Evolutionary conservation across 108 stramenopile genomes (phyloP).

Genomic region (Cyclotella cryptica): DNA sequence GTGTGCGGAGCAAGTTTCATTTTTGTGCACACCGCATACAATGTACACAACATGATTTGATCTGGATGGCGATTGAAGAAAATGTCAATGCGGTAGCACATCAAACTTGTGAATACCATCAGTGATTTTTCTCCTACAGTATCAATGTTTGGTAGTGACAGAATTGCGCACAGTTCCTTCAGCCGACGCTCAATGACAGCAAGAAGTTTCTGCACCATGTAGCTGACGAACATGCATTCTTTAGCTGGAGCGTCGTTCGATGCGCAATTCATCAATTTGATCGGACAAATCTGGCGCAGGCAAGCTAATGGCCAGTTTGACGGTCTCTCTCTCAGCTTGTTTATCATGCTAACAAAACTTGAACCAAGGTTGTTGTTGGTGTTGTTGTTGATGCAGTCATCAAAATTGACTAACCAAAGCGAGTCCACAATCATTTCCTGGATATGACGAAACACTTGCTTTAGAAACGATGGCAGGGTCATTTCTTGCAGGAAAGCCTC

Average conservation of each 20-base stretch:
- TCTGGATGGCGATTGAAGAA: constrained; percentile 17
- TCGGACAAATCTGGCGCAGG: not conserved
- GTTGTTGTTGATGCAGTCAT: not conserved
- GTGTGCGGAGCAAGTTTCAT: not conserved
- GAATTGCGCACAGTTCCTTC: not conserved
- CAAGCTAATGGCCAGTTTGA: not conserved
- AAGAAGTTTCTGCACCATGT: constrained; percentile 17
- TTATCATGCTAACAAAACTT: constrained; percentile 10
- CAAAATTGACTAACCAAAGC: not conserved
- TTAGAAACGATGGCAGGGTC: not conserved
- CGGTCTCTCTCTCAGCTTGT: constrained; percentile 13
- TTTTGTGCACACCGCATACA: constrained; percentile 3
- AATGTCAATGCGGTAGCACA: constrained; percentile 18
- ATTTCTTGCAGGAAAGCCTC: constrained; percentile 9
- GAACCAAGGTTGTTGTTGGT: not conserved
- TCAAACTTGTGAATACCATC: not conserved
- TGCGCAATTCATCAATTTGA: not conserved
- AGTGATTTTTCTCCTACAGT: not conserved
- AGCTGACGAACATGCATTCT: constrained; percentile 6
- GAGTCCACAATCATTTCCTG: constrained; percentile 9
- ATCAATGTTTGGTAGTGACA: not conserved
- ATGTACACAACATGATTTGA: constrained; percentile 14
- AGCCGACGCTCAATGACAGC: constrained; percentile 6
- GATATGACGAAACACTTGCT: not conserved
- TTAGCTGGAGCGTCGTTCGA: not conserved